Conservation (phyloP, 352 stramenopile genomes). For the Pythium dissotocum region DNA sequence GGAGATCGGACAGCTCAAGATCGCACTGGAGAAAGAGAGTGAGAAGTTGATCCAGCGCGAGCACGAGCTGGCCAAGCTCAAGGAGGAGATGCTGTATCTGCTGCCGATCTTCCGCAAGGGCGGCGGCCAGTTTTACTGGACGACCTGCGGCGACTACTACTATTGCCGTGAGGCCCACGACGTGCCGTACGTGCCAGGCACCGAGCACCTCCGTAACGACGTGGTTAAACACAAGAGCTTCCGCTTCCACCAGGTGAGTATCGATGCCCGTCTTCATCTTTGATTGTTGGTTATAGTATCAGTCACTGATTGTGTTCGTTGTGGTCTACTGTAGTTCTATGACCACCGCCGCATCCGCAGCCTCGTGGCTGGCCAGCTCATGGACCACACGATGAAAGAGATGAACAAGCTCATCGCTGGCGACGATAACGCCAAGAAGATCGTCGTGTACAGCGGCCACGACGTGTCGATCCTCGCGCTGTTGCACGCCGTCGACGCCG, state of each 20-base stretch:
- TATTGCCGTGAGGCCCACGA: conserved; percentile 63
- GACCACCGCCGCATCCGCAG: conserved; percentile 63
- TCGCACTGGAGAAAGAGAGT: conserved; percentile 49
- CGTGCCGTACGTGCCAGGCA: conserved; percentile 52
- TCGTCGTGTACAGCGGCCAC: conserved; percentile 83
- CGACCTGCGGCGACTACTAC: conserved; percentile 74
- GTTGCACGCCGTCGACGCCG: conserved; percentile 59
- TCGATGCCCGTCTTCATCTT: neutral
- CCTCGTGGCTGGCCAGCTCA: conserved; percentile 60
- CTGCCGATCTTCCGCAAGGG: conserved; percentile 52
- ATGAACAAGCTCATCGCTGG: conserved; percentile 25
- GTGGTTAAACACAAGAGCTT: conserved; percentile 61
- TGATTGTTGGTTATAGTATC: neutral
- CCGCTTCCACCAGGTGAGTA: conserved; percentile 64
- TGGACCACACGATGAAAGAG: conserved; percentile 60
- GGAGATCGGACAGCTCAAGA: conserved; percentile 61
- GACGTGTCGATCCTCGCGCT: conserved; percentile 78
- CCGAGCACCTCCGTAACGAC: conserved; percentile 39
- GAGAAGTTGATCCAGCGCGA: conserved; percentile 51
- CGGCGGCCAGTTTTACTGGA: conserved; percentile 58
- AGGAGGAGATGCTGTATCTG: conserved; percentile 49
- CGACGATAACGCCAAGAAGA: conserved; percentile 43
- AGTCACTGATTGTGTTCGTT: neutral
- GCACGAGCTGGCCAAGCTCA: conserved; percentile 48
- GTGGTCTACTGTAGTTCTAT: conserved; percentile 55